Evolutionary conservation across 169 alveolate genomes (phyloP).

Genomic region (Eimeria necatrix): DNA sequence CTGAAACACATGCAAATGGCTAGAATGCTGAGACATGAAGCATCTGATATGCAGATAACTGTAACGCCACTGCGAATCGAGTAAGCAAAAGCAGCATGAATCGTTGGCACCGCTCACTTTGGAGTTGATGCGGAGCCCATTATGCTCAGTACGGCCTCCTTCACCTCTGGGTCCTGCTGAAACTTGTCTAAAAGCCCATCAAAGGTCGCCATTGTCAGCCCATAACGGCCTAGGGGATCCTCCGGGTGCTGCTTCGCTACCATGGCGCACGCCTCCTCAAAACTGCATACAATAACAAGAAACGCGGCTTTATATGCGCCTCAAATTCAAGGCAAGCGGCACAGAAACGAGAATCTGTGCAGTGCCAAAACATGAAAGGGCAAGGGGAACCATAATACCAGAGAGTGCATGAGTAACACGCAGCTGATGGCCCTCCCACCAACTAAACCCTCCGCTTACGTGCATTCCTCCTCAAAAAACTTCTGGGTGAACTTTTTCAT

Average conservation of each 20-base stretch:
- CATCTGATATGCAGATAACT: too few species aligned
- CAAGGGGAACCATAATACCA: too few species aligned
- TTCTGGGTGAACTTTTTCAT: constrained; percentile 80
- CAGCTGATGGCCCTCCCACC: not conserved
- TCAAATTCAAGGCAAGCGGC: too few species aligned
- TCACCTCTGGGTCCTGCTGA: constrained; percentile 82
- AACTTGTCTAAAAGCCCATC: constrained; percentile 84
- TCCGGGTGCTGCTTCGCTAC: constrained; percentile 84
- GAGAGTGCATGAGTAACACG: too few species aligned
- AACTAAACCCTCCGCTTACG: constrained; percentile 41
- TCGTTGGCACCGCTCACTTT: constrained; percentile 6
- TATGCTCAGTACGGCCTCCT: constrained; percentile 66
- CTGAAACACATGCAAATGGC: constrained; percentile 5
- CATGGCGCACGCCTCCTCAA: constrained; percentile 83
- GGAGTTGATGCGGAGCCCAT: constrained; percentile 76
- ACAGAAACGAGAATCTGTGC: too few species aligned
- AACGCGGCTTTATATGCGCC: too few species aligned
- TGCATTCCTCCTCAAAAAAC: constrained; percentile 62
- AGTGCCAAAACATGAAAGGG: too few species aligned
- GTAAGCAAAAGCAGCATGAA: not conserved
- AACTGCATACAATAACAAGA: constrained; percentile 5
- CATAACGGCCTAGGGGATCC: constrained; percentile 84
- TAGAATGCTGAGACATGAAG: too few species aligned
- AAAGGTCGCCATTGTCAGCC: constrained; percentile 82
- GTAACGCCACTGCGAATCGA: too few species aligned